phyloP scores from a whole-genome alignment of 2,329 filamentous ascomycete species.

The Fusarium transvaalense region DNA sequence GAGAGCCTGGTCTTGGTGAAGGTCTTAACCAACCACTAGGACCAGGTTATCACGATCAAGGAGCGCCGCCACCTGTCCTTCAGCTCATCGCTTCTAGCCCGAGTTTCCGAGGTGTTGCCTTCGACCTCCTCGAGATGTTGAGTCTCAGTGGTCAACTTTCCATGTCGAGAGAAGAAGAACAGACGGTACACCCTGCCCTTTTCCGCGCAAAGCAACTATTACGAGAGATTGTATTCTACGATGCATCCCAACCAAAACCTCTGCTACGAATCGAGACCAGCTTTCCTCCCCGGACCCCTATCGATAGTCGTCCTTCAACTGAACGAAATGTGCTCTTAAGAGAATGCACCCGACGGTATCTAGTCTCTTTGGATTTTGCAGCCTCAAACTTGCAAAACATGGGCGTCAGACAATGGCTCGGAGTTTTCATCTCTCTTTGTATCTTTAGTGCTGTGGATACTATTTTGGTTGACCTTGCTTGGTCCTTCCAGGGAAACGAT shows the following conservation, averaged over 20 bases:
- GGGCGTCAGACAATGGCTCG: constrained; percentile 62
- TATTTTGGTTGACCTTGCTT: constrained; percentile 61
- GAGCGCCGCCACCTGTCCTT: constrained; percentile 63
- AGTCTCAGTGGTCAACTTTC: constrained; percentile 64
- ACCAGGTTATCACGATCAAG: constrained; percentile 43
- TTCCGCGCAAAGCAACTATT: constrained; percentile 68
- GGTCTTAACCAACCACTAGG: constrained; percentile 32
- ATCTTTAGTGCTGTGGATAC: constrained; percentile 69
- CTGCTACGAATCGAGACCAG: constrained; percentile 48
- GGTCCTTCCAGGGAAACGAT: constrained; percentile 31
- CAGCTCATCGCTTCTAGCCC: constrained; percentile 64
- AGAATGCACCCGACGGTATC: constrained; percentile 64
- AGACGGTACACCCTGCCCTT: constrained; percentile 62
- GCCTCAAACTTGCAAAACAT: constrained; percentile 56
- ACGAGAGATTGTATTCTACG: constrained; percentile 67
- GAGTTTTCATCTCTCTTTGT: constrained; percentile 67
- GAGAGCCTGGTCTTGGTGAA: constrained; percentile 55
- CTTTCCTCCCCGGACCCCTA: constrained; percentile 44
- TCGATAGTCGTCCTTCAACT: constrained; percentile 61
- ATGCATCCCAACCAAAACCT: constrained; percentile 64
- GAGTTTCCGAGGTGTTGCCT: constrained; percentile 62
- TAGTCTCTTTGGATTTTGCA: constrained; percentile 65
- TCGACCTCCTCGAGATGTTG: constrained; percentile 66
- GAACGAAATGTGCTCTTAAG: constrained; percentile 63
- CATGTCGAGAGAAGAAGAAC: constrained; percentile 61